These are phyloP conservation scores for Rhexocercosporidium sp. DNA, from an alignment of 2,329 filamentous ascomycete species.

Conservation along the genomic window DNA sequence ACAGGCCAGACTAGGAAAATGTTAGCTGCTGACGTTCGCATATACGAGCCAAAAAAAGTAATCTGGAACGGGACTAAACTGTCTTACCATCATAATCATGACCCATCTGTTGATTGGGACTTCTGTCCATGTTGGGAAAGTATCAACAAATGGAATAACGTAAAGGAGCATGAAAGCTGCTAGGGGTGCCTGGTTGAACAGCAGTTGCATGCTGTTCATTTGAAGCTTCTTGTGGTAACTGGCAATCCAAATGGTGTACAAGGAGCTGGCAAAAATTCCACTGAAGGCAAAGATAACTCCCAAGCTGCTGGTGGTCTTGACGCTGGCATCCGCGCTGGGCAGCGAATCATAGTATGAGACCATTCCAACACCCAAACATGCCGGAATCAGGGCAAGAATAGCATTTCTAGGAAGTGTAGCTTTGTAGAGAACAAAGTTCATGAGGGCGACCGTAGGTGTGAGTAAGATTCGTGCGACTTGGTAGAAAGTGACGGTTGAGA, in stretches of 20 bases:
- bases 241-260: constrained; percentile 73
- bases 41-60: constrained; percentile 16
- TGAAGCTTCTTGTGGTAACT: constrained; percentile 68
- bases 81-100: constrained; percentile 60
- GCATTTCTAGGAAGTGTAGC: constrained; percentile 60
- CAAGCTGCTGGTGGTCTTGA: constrained; percentile 60
- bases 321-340: constrained; percentile 50
- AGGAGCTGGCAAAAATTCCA: constrained; percentile 67
- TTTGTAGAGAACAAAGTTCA: constrained; percentile 68
- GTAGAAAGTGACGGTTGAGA: constrained; percentile 72
- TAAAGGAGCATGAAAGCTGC: constrained; percentile 68
- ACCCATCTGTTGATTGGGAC: constrained; percentile 58
- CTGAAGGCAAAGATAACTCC: constrained; percentile 69
- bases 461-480: constrained; percentile 71
- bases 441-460: constrained; percentile 66
- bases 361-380: constrained; percentile 67
- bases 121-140: constrained; percentile 60
- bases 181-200: constrained; percentile 71
- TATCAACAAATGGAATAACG: constrained; percentile 69
- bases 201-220: constrained; percentile 71
- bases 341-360: constrained; percentile 73
- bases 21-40: constrained; percentile 30
- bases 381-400: constrained; percentile 58
- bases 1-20: constrained; percentile 59
- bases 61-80: not conserved